Evolutionary conservation across 2,329 filamentous ascomycete genomes (phyloP), one percentile per base, ranked within the genome.

Genomic region (Aspergillus alliaceus): DNA sequence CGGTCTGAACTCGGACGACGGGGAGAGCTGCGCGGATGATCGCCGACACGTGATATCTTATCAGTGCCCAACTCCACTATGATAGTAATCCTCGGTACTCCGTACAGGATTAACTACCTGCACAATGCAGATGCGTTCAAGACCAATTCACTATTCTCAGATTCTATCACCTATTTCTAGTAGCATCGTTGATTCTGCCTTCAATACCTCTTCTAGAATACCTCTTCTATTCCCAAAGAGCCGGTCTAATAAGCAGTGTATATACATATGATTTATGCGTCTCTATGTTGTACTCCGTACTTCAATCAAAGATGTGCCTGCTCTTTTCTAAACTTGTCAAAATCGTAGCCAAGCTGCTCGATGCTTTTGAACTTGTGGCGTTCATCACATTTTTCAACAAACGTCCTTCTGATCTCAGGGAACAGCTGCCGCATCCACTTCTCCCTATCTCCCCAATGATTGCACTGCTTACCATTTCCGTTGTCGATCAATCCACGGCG

Each of bases 341-440:
- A 90, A 53, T 79, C 72, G 66, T 90, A 90, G 0, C 91, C 93
- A 29, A 96, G 78, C 63, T 96, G 89, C 61, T 84, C 82, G 22
- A 96, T 71, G 3, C 80, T 86, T 69, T 75, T 87, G 9, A 91
- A 86, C 6, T 74, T 78, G 47, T 72, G 63, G 56, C 84, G 78
- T 48, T 73, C 71, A 34, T 86, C 82, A 0, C 91, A 91, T 35
- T 78, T 77, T 59, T 82, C 79, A 57, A 88, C 83, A 70, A 95
- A 97, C 29, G 82, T 84, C 64, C 86, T 82, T 72, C 91, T 90
- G 34, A 93, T 90, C 12, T 86, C 80, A 0, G 83, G 80, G 64
- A 89, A 90, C 3, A 86, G 80, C 56, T 83, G 80, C 18, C 93
- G 81, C 67, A 89, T 82, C 90, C 90, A 96, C 52, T 86, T 84